These are phyloP conservation scores for Oidiodendron maius DNA, from an alignment of 495 filamentous ascomycete species.

Conservation along the genomic window DNA sequence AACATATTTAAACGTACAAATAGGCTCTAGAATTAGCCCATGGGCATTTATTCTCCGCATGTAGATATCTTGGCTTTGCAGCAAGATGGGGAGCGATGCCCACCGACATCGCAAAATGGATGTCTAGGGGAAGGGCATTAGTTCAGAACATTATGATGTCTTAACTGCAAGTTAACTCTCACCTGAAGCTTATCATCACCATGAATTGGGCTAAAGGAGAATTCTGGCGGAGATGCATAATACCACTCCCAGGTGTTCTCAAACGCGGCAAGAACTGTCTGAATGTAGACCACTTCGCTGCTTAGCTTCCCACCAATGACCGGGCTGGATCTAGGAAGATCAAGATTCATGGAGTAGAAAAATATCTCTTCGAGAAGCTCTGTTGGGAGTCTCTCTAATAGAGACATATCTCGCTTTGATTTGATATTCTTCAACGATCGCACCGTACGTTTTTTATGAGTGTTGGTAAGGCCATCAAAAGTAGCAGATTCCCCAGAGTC, in stretches of 20 bases:
- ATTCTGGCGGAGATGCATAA: background rate
- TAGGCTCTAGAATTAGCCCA: conserved; percentile 1
- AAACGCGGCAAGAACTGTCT: conserved; percentile 16
- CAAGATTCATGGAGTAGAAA: conserved; percentile 40
- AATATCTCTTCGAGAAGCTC: conserved; percentile 52
- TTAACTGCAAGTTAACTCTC: background rate
- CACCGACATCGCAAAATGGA: conserved; percentile 35
- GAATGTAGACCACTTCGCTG: conserved; percentile 16
- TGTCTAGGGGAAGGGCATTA: conserved; percentile 23
- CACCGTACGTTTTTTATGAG: conserved; percentile 3
- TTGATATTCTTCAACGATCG: conserved; percentile 15
- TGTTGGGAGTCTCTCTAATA: conserved; percentile 43
- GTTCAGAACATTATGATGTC: background rate
- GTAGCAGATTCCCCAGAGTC: background rate
- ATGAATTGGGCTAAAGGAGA: background rate
- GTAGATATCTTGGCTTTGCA: conserved; percentile 20
- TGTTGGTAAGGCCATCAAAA: background rate
- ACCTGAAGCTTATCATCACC: conserved; percentile 6
- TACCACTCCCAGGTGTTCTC: conserved; percentile 15
- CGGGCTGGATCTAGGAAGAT: conserved; percentile 34
- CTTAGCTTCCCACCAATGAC: conserved; percentile 19
- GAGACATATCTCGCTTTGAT: conserved; percentile 26
- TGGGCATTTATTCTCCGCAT: conserved; percentile 4
- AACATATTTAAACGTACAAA: conserved; percentile 6
- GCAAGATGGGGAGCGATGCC: conserved; percentile 37